phyloP scores from a whole-genome alignment of 352 stramenopile species.

The Globisporangium nunn region DNA sequence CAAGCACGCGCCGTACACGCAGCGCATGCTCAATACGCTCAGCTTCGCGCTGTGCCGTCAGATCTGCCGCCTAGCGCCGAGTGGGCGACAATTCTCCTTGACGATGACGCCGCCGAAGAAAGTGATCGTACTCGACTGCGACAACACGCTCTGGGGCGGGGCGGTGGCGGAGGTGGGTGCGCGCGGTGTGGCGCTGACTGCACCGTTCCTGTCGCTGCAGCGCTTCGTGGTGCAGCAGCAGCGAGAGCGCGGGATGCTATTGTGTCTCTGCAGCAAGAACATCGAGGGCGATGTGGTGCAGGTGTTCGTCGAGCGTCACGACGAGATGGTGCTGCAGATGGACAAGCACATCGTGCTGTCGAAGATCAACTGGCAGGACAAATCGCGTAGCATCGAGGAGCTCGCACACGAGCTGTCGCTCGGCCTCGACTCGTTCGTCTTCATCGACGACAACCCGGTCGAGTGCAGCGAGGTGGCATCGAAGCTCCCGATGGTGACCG shows the following conservation, averaged over 20 bases:
- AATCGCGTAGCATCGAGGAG: conserved; percentile 49
- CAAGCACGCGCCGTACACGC: conserved; percentile 61
- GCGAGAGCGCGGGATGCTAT: conserved; percentile 29
- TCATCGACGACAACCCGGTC: conserved; percentile 66
- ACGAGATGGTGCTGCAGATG: conserved; percentile 44
- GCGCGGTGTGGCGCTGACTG: conserved; percentile 25
- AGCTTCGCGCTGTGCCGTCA: conserved; percentile 37
- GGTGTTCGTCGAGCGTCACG: conserved; percentile 33
- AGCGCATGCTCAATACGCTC: conserved; percentile 47
- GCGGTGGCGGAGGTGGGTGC: conserved; percentile 52
- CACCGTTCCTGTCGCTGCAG: conserved; percentile 44
- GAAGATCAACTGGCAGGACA: conserved; percentile 54
- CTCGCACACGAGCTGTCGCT: conserved; percentile 50
- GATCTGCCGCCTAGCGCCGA: conserved; percentile 36
- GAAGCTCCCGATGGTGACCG: conserved; percentile 34
- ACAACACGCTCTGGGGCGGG: conserved; percentile 70
- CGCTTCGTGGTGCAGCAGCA: conserved; percentile 47
- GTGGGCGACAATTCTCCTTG: background rate
- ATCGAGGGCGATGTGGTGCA: conserved; percentile 37
- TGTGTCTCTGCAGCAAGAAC: conserved; percentile 72
- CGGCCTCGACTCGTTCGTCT: conserved; percentile 56
- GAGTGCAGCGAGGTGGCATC: conserved; percentile 58
- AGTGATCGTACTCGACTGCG: conserved; percentile 72
- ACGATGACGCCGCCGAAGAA: conserved; percentile 25
- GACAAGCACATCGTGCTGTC: conserved; percentile 37